phyloP scores from a whole-genome alignment of 2,329 filamentous ascomycete species.

The Stagonosporopsis cucurbitacearum region DNA sequence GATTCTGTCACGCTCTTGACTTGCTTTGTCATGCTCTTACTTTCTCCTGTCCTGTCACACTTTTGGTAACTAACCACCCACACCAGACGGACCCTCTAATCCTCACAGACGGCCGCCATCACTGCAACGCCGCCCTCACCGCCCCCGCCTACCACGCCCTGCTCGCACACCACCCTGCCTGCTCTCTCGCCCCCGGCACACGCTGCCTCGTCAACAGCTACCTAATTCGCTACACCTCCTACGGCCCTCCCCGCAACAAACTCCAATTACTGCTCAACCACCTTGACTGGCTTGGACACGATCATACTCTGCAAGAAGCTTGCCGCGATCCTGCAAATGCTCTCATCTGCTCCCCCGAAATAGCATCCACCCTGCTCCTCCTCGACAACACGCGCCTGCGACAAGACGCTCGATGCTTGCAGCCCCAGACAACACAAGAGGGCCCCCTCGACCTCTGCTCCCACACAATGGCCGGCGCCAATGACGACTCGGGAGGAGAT shows the following conservation, averaged over 20 bases:
- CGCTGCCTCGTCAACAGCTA: conserved; percentile 26
- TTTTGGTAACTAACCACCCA: neutral
- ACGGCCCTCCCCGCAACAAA: conserved; percentile 32
- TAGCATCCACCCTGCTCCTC: conserved; percentile 12
- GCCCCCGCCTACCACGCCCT: conserved; percentile 20
- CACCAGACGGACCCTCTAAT: conserved; percentile 29
- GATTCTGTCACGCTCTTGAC: no score
- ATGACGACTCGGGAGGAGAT: conserved; percentile 1
- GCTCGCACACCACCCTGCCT: conserved; percentile 2
- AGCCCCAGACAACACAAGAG: neutral
- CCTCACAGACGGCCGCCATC: conserved; percentile 38
- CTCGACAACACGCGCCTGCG: conserved; percentile 21
- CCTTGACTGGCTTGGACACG: conserved; percentile 23
- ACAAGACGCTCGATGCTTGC: conserved; percentile 30
- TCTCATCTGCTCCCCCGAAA: conserved; percentile 16
- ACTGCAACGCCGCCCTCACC: conserved; percentile 27
- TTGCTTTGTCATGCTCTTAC: no score
- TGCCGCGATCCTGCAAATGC: neutral
- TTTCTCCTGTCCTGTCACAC: neutral
- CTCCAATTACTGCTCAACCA: conserved; percentile 32
- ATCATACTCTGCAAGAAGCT: neutral
- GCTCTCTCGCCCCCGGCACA: neutral
- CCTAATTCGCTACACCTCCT: conserved; percentile 34
- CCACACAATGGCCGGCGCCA: conserved; percentile 15
- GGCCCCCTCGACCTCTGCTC: neutral